Evolutionary conservation across 2,329 filamentous ascomycete species (phyloP), one percentile per base, ranked within the genome.

Genomic region (Colletotrichum karsti): DNA sequence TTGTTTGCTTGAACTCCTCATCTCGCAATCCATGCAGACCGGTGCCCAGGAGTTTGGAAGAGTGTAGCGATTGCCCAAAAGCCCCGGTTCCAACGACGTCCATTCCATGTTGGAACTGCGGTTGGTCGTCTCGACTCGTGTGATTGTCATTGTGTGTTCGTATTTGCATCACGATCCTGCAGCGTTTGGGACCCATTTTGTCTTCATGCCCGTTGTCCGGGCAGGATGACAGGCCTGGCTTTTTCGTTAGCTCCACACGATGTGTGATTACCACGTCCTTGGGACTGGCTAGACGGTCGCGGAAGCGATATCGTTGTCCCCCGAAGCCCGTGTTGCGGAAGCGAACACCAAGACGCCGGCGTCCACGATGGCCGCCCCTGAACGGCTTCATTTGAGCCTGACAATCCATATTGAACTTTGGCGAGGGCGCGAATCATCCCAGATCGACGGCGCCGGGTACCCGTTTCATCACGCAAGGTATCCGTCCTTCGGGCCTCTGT

Each of bases 261-360:
- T 37, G 44, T 63, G 59, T 67, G 50, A 63, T 56, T 67, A 63
- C 63, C 63, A 24, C 50, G 51, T 37, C 24, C 41, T 57, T 48
- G 63, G 63, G 35, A 65, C 30, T 41, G 46, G 41, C 20, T 44
- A 35, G 55, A 41, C 26, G 50, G 9, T 44, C 59, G 51, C 58
- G 63, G 63, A 63, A 63, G 58, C 37, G 41, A 50, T 2, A 51
- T 46, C 58, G 63, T 66, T 33, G 63, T 53, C 59, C 63, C 63
- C 51, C 51, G 63, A 59, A 50, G 63, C 24, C 20, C 51, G 22
- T 42, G 44, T 48, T 51, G 63, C 33, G 42, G 24, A 57, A 22
- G 58, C 59, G 42, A 63, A 57, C 59, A 37, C 44, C 59, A 61
- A 33, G 39, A 37, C 20, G 42, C 33, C 42, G 37, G 51, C 35